Conservation (phyloP, 306 rosid species). For the Ammopiptanthus mongolicus region DNA sequence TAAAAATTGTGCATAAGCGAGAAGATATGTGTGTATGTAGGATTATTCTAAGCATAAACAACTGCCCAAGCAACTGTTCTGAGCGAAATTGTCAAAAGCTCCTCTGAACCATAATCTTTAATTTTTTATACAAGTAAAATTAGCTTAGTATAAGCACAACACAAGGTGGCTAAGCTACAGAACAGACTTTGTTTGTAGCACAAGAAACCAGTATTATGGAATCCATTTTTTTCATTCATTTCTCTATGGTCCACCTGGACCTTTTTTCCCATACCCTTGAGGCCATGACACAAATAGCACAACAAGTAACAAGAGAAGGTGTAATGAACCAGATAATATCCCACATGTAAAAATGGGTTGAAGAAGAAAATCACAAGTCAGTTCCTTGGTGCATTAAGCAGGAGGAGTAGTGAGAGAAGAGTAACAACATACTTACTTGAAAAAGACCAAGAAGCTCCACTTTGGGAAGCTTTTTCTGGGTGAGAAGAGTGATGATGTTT, state of each 20-base stretch:
- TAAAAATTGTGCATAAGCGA: no score
- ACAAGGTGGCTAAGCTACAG: constrained; percentile 27
- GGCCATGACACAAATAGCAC: constrained; percentile 20
- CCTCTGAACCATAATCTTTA: constrained; percentile 31
- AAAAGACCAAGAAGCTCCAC: constrained; percentile 26
- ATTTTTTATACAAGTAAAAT: constrained; percentile 36
- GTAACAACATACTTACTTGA: constrained; percentile 7
- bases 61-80: constrained; percentile 45
- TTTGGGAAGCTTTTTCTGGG: background rate
- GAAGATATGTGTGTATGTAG: no score
- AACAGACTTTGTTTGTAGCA: constrained; percentile 18
- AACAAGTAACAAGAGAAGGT: constrained; percentile 35
- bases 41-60: constrained; percentile 21
- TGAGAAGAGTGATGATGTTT: background rate
- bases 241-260: constrained; percentile 12
- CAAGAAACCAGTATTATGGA: constrained; percentile 3
- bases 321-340: constrained; percentile 40
- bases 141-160: constrained; percentile 36
- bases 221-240: constrained; percentile 16
- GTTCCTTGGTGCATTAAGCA: constrained; percentile 11
- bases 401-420: constrained; percentile 7
- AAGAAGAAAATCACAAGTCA: constrained; percentile 22
- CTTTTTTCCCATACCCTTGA: constrained; percentile 39
- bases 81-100: constrained; percentile 28
- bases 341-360: constrained; percentile 40